These are phyloP conservation scores for Sisymbrium altissimum DNA, from an alignment of 345 rosid species.

Conservation along the genomic window DNA sequence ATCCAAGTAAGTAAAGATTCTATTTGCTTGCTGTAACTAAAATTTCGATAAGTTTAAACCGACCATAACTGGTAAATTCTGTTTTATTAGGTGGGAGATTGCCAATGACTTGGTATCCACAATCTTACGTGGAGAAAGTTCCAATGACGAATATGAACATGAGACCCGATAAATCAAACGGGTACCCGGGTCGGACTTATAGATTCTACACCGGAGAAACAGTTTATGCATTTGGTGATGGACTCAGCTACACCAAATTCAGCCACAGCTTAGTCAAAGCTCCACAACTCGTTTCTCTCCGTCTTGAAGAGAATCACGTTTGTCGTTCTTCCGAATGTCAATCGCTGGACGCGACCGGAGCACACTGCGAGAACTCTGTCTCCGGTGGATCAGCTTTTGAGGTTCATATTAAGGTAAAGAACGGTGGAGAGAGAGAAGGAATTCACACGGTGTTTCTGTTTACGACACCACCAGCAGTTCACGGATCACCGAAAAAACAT, in stretches of 20 bases:
- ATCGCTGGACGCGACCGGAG: conserved; percentile 51
- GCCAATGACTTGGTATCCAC: conserved; percentile 98
- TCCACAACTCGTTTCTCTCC: conserved; percentile 47
- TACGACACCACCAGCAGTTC: conserved; percentile 66
- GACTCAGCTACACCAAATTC: conserved; percentile 60
- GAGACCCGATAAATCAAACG: conserved; percentile 69
- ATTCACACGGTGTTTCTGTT: conserved; percentile 50
- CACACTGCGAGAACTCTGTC: conserved; percentile 44
- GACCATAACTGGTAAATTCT: conserved; percentile 2
- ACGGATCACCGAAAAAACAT: conserved; percentile 70
- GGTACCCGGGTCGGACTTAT: conserved; percentile 89
- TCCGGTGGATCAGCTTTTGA: conserved; percentile 37
- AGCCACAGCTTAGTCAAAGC: conserved; percentile 53
- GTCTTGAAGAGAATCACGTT: conserved; percentile 47
- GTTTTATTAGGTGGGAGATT: conserved; percentile 67
- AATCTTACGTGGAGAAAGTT: conserved; percentile 61
- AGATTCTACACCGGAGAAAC: conserved; percentile 89
- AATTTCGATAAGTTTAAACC: background rate
- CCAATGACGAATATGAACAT: conserved; percentile 97
- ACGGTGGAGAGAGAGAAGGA: conserved; percentile 51
- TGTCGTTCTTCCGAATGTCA: conserved; percentile 60
- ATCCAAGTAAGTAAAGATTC: conserved; percentile 69
- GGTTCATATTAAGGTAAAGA: conserved; percentile 50
- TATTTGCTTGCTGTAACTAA: background rate
- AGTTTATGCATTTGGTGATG: conserved; percentile 79